These are phyloP conservation scores for Nothophytophthora sp. DNA, from an alignment of 352 stramenopile genomes.

Conservation along the genomic window DNA sequence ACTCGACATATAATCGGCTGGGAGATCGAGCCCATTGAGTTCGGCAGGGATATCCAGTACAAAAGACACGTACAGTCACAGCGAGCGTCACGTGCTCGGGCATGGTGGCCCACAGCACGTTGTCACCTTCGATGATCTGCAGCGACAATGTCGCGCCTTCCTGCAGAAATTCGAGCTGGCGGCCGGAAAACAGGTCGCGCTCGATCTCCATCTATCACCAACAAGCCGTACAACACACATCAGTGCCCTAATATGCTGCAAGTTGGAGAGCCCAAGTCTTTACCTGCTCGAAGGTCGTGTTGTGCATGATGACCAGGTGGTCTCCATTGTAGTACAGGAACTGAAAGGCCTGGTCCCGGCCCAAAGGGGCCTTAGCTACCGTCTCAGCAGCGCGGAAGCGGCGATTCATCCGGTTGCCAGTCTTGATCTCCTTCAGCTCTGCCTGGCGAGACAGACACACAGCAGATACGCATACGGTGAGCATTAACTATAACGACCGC, in stretches of 20 bases:
- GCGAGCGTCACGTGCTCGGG: constrained; percentile 76
- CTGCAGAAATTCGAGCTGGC: constrained; percentile 76
- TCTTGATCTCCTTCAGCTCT: constrained; percentile 89
- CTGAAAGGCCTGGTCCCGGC: constrained; percentile 75
- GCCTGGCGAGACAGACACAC: constrained; percentile 43
- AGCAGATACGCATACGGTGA: no score
- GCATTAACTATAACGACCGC: no score
- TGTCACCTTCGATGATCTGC: constrained; percentile 84
- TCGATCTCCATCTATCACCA: constrained; percentile 67
- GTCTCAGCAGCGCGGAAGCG: constrained; percentile 83
- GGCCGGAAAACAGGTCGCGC: constrained; percentile 63
- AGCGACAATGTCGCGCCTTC: constrained; percentile 82
- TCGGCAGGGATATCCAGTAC: background rate
- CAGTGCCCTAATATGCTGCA: background rate
- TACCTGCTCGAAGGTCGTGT: constrained; percentile 81
- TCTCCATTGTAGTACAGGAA: constrained; percentile 81
- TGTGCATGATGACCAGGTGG: constrained; percentile 87
- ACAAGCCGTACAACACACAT: background rate
- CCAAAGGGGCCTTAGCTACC: constrained; percentile 77
- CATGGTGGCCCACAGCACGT: constrained; percentile 88
- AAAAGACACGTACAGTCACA: constrained; percentile 48
- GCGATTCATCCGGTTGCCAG: constrained; percentile 78
- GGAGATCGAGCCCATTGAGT: no score
- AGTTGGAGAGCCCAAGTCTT: background rate
- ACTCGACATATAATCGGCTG: no score